Base-by-base conservation (phyloP, 108 stramenopile species). In the Nannochloropsis salina region DNA sequence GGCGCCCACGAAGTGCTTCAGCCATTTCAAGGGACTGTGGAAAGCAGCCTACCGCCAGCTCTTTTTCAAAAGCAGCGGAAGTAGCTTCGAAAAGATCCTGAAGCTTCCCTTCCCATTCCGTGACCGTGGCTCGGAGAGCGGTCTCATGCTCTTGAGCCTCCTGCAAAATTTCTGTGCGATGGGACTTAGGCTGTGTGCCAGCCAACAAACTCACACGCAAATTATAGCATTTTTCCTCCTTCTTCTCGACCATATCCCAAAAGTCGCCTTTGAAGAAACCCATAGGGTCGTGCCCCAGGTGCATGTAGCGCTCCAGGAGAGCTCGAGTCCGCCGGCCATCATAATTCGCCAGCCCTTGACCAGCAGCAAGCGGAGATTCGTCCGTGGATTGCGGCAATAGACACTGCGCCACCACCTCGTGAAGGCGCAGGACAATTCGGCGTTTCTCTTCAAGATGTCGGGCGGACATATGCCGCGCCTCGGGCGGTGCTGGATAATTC, bases 141-240 rank as follows among this genome's bases (percentile, higher is more conserved):
- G 61, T 74, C 61, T 74, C 61, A n/a, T 74, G 61, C 61, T 74
- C 61, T n/a, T 74, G 61, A 15, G 61, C 61, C 61, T 74, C 61
- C 61, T 74, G 61, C 61, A 74, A 3, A 74, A 74, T 74, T 4
- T 74, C 61, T 15, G 61, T 74, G 20, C 61, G 61, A 6, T 74
- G 15, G 61, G 61, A 15, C 61, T 74, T 74, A n/a, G 61, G 61
- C 61, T 74, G 61, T 6, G 61, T 74, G 20, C 61, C 61, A 15
- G 61, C 61, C 15, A 74, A 2, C 61, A 74, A n/a, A 74, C 61
- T 4, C 61, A 74, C 61, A n/a, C 61, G 61, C 61, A 74, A 74
- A 4, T n/a, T n/a, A 74, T n/a, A 74, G 61, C 61, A 74, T n/a
- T 74, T 74, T 8, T 74, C 61, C 6, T 74, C 61, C 2, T 74